These are phyloP conservation scores for Luvunga scandens DNA, from an alignment of 345 rosid genomes.

Conservation along the genomic window DNA sequence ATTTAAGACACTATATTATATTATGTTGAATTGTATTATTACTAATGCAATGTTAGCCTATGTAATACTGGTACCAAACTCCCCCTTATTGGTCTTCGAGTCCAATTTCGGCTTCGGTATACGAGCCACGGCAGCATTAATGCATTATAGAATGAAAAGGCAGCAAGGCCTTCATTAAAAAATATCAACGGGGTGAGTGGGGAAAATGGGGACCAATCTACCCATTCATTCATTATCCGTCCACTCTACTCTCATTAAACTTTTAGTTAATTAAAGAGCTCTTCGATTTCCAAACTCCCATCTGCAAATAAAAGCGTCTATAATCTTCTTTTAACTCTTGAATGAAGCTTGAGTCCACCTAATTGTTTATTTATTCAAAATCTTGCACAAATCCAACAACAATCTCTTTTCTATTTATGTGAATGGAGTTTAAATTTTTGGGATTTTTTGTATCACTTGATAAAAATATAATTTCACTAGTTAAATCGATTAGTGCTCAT, in stretches of 20 bases:
- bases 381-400: no score
- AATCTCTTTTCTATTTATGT: no score
- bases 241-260: background rate
- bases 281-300: background rate
- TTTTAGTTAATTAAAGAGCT: background rate
- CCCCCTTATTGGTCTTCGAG: no score
- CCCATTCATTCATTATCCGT: background rate
- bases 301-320: background rate
- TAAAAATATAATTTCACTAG: no score
- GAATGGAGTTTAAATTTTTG: no score
- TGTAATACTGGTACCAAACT: no score
- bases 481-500: no score
- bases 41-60: no score
- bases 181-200: background rate
- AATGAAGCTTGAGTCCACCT: background rate
- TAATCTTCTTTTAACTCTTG: background rate
- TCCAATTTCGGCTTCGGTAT: background rate
- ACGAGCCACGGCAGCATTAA: background rate
- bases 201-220: constrained; percentile 17
- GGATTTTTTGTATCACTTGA: no score
- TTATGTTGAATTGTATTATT: no score
- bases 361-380: no score
- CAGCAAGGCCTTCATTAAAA: background rate
- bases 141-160: background rate
- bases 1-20: no score